phyloP scores from a whole-genome alignment of 495 filamentous ascomycete species.

The Tuber indicum region DNA sequence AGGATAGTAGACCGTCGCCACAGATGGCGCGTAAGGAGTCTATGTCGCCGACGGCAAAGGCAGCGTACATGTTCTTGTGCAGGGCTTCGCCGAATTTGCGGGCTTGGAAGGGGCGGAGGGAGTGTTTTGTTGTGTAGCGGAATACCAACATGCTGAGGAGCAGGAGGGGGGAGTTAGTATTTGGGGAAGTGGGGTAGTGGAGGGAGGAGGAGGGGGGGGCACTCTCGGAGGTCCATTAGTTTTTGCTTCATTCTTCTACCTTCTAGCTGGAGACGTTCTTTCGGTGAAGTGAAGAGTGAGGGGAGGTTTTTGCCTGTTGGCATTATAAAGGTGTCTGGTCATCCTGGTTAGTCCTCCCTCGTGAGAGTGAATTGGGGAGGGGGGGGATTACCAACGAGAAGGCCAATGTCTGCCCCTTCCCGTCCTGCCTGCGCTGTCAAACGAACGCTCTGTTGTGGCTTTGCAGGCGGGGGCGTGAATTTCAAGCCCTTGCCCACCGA shows the following conservation, averaged over 20 bases:
- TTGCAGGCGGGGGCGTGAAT: constrained; percentile 15
- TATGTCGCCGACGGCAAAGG: constrained; percentile 63
- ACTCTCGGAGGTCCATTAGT: constrained; percentile 47
- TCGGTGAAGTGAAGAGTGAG: constrained; percentile 50
- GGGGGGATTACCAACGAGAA: constrained; percentile 46
- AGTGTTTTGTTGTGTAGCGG: constrained; percentile 47
- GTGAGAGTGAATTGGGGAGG: background rate
- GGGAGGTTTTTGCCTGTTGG: constrained; percentile 55
- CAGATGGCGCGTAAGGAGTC: constrained; percentile 54
- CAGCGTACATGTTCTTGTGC: constrained; percentile 63
- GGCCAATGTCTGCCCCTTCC: constrained; percentile 50
- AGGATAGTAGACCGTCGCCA: constrained; percentile 53
- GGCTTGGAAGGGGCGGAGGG: constrained; percentile 44
- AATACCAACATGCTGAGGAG: constrained; percentile 37
- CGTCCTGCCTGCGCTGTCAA: constrained; percentile 40
- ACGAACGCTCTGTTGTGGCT: constrained; percentile 47
- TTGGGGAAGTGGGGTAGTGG: background rate
- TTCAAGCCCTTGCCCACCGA: background rate
- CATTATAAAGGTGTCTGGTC: constrained; percentile 54
- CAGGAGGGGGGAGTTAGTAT: constrained; percentile 4
- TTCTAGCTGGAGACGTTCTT: constrained; percentile 48
- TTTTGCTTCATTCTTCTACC: constrained; percentile 47
- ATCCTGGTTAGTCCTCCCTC: constrained; percentile 8
- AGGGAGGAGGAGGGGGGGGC: constrained; percentile 13
- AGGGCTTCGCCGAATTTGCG: constrained; percentile 50